Evolutionary conservation across 2,329 filamentous ascomycete species (phyloP).

Genomic region (Neonectria ditissima): DNA sequence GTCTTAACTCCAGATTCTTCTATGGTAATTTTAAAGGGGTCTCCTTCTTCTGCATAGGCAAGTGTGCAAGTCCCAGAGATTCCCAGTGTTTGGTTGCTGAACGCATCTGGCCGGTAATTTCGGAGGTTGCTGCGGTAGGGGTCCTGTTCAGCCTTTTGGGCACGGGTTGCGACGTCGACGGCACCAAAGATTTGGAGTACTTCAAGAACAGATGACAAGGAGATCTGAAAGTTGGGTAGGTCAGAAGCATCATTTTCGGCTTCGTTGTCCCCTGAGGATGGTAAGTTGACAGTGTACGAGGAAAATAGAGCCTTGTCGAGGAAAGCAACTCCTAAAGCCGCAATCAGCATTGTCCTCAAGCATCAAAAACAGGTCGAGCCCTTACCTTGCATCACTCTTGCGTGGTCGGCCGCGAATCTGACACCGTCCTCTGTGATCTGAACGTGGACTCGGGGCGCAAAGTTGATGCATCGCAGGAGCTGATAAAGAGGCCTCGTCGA

Average conservation of each 20-base stretch:
- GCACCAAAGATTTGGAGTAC: conserved; percentile 95
- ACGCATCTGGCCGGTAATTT: conserved; percentile 77
- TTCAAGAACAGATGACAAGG: conserved; percentile 87
- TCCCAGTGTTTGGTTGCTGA: conserved; percentile 84
- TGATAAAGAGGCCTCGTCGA: conserved; percentile 81
- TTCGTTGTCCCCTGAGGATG: conserved; percentile 52
- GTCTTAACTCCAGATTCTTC: conserved; percentile 89
- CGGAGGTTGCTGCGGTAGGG: conserved; percentile 71
- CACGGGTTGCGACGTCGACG: conserved; percentile 73
- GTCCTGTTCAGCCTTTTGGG: conserved; percentile 69
- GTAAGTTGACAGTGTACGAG: conserved; percentile 77
- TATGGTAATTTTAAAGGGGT: conserved; percentile 85
- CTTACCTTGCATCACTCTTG: conserved; percentile 89
- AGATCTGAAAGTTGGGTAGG: conserved; percentile 84
- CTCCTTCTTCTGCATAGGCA: conserved; percentile 79
- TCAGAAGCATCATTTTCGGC: conserved; percentile 54
- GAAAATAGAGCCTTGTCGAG: conserved; percentile 91
- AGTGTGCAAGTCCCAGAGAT: conserved; percentile 89
- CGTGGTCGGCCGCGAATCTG: conserved; percentile 88
- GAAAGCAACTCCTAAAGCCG: conserved; percentile 68
- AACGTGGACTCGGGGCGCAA: conserved; percentile 68
- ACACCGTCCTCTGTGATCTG: conserved; percentile 88
- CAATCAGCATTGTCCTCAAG: conserved; percentile 17
- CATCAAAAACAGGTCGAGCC: background rate
- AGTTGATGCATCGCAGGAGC: conserved; percentile 69